Conservation (phyloP, 2,329 filamentous ascomycete species). For the Lachnellula suecica region DNA sequence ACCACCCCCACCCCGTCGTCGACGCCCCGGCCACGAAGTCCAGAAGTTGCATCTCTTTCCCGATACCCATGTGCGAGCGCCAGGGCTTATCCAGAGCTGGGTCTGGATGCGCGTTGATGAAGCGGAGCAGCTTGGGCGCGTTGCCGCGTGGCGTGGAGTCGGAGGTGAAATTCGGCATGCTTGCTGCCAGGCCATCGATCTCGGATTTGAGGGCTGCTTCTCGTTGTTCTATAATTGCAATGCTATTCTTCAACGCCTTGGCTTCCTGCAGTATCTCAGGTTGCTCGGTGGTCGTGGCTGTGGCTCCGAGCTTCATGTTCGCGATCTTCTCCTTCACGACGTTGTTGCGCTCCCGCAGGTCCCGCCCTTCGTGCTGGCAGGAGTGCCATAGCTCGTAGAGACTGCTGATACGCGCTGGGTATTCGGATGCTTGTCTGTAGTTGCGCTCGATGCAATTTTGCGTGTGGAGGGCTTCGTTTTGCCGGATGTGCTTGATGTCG, state of each 20-base stretch:
- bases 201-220: constrained; percentile 61
- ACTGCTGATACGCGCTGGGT: constrained; percentile 55
- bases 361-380: constrained; percentile 59
- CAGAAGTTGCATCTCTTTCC: constrained; percentile 80
- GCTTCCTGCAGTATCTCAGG: constrained; percentile 64
- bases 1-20: constrained; percentile 97
- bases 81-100: constrained; percentile 42
- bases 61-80: constrained; percentile 84
- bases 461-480: constrained; percentile 77
- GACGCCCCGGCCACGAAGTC: constrained; percentile 81
- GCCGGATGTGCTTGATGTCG: constrained; percentile 87
- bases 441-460: constrained; percentile 85
- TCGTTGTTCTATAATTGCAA: constrained; percentile 58
- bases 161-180: constrained; percentile 85
- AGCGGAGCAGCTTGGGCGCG: constrained; percentile 64
- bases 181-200: constrained; percentile 72
- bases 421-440: constrained; percentile 59
- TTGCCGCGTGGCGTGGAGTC: constrained; percentile 69
- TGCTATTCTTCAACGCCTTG: constrained; percentile 59
- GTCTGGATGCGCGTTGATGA: constrained; percentile 73
- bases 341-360: constrained; percentile 67
- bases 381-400: constrained; percentile 58
- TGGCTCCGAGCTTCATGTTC: constrained; percentile 46
- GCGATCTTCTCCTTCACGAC: constrained; percentile 57
- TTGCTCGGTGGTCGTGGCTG: constrained; percentile 36